Base-by-base conservation (phyloP, 2,329 filamentous ascomycete genomes). In the Fusarium penzigii region DNA sequence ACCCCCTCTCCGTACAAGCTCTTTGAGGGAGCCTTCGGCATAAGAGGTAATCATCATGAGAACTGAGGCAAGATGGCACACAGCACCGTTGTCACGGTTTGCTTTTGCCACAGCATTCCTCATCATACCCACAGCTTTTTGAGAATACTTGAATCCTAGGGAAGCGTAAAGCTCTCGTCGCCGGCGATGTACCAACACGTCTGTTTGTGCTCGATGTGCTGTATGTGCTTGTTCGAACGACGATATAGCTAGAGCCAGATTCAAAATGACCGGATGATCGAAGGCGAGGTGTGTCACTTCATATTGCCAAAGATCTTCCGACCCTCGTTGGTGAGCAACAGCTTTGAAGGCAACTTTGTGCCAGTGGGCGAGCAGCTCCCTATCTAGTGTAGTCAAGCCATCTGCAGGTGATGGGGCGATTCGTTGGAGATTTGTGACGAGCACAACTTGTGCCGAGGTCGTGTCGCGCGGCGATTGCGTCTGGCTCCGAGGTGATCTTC, bases 261-360 rank as follows among this genome's bases (percentile, higher is more conserved):
- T 47, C 36, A 47, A 29, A 29, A 47, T 40, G 36, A 47, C 36
- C 20, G 45, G 45, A 41, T 47, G 45, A 16, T 40, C 20, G 36
- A 47, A 47, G 29, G 45, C 45, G 36, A 47, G 36, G 36, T 41
- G 36, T 29, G 39, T 40, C 16, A 47, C 39, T 47, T 47, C 45
- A 40, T 40, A 47, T 41, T 47, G 20, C 45, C 45, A 47, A 41
- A 47, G 39, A 41, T 47, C 45, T 41, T 47, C 45, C 39, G 39
- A 41, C 32, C 44, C 44, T 46, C 44, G 34, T 46, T 46, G 44
- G 34, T 47, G 39, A 14, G 17, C 39, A 40, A 47, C 14, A 12
- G 45, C 39, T 36, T 29, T 40, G 36, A 41, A 41, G 25, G 45
- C 45, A 40, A 47, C 38, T 40, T 41, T 40, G 38, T 47, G 36